Evolutionary conservation across 2,329 filamentous ascomycete species (phyloP).

Genomic region (Penicillium sp.): DNA sequence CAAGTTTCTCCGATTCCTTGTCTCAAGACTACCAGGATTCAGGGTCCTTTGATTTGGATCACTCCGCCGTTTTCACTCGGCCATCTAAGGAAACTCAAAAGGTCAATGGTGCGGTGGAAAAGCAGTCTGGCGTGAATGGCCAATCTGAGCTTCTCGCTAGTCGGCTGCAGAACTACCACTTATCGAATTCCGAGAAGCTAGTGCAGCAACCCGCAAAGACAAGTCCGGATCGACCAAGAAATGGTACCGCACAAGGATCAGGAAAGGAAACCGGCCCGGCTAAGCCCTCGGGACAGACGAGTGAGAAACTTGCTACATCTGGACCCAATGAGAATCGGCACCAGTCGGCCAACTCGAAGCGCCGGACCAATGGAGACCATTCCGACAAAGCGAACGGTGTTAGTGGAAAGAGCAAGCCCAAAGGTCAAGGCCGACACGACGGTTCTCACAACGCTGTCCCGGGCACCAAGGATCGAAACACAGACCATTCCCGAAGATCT

Average conservation of each 20-base stretch:
- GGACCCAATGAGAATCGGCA: constrained; percentile 27
- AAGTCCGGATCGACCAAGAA: constrained; percentile 26
- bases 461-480: constrained; percentile 30
- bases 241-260: constrained; percentile 11
- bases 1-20: constrained; percentile 38
- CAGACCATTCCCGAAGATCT: constrained; percentile 28
- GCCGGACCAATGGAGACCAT: constrained; percentile 31
- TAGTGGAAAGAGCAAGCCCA: constrained; percentile 35
- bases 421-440: constrained; percentile 30
- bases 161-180: constrained; percentile 38
- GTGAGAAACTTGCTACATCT: constrained; percentile 25
- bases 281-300: constrained; percentile 22
- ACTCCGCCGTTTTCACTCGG: constrained; percentile 25
- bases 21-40: constrained; percentile 41
- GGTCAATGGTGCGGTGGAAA: constrained; percentile 9
- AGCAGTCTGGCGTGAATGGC: constrained; percentile 23
- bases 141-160: constrained; percentile 37
- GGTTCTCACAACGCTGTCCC: constrained; percentile 15
- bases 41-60: constrained; percentile 36
- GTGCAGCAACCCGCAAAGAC: constrained; percentile 24
- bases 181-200: constrained; percentile 34
- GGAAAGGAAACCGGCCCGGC: constrained; percentile 32
- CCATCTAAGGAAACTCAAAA: constrained; percentile 27
- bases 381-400: constrained; percentile 36
- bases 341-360: constrained; percentile 31